phyloP scores from a whole-genome alignment of 2,329 filamentous ascomycete species.

The Hypoxylon sp. region DNA sequence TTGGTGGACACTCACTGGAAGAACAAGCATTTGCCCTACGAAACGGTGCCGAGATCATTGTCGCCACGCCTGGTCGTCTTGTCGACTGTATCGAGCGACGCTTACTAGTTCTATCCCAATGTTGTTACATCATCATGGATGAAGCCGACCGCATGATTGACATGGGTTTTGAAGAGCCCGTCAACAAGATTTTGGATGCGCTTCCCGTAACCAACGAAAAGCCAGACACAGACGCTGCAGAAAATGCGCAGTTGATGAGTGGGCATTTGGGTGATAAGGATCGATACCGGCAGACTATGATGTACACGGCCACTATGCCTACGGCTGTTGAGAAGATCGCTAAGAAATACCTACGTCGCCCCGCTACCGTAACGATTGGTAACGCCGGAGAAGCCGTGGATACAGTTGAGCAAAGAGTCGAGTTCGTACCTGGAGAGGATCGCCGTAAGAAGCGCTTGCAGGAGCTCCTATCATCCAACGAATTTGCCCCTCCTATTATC shows the following conservation, averaged over 20 bases:
- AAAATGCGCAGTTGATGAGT: conserved; percentile 86
- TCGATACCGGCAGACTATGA: conserved; percentile 97
- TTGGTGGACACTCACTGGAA: conserved; percentile 95
- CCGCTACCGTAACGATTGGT: conserved; percentile 93
- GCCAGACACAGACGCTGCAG: conserved; percentile 90
- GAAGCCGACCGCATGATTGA: conserved; percentile 99
- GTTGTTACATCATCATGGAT: conserved; percentile 99
- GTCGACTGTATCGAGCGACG: conserved; percentile 96
- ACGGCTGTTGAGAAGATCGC: conserved; percentile 91
- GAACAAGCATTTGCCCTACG: conserved; percentile 90
- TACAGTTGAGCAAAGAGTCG: conserved; percentile 95
- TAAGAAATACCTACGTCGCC: conserved; percentile 93
- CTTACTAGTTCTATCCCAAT: conserved; percentile 91
- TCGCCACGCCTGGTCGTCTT: conserved; percentile 96
- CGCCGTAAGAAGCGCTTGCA: conserved; percentile 95
- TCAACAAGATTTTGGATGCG: conserved; percentile 96
- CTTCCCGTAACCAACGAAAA: conserved; percentile 94
- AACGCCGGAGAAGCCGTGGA: conserved; percentile 96
- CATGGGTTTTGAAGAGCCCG: conserved; percentile 94
- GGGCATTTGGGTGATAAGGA: conserved; percentile 77
- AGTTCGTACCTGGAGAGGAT: conserved; percentile 90
- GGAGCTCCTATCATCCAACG: conserved; percentile 82
- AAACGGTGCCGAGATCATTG: conserved; percentile 95
- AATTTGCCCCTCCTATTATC: conserved; percentile 90
- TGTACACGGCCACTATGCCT: conserved; percentile 99